Conservation (phyloP, 179 eudicot species). For the Carnegiea gigantea region DNA sequence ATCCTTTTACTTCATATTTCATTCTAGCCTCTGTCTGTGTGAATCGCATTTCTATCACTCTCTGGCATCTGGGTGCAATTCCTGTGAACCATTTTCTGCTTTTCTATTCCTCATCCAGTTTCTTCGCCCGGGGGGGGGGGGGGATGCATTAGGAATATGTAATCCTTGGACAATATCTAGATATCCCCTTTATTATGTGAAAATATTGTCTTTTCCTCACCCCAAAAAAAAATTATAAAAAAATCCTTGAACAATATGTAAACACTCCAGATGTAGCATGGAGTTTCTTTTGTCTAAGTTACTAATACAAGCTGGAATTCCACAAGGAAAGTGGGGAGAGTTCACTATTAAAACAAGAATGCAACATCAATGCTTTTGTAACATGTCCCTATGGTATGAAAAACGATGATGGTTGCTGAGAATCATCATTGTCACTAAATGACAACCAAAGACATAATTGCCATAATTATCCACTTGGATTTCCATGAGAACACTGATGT, state of each 20-base stretch:
- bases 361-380: background rate
- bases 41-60: background rate
- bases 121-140: background rate
- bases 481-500: slow-evolving; percentile 30
- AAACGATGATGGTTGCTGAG: background rate
- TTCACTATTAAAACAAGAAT: background rate
- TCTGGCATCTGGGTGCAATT: background rate
- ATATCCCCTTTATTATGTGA: too few species aligned
- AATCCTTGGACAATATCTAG: background rate
- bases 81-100: background rate
- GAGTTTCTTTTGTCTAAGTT: background rate
- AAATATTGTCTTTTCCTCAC: too few species aligned
- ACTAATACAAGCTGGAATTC: background rate
- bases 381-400: background rate
- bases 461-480: slow-evolving; percentile 24
- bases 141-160: background rate
- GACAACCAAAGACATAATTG: slow-evolving; percentile 15
- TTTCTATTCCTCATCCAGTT: background rate
- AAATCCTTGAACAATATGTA: background rate
- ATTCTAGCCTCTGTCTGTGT: background rate
- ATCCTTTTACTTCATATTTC: background rate
- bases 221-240: too few species aligned
- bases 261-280: background rate
- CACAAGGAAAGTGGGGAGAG: background rate
- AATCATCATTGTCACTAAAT: slow-evolving; percentile 15